Conservation (phyloP, 2,329 filamentous ascomycete genomes). For the Fusarium tanahbumbuense region DNA sequence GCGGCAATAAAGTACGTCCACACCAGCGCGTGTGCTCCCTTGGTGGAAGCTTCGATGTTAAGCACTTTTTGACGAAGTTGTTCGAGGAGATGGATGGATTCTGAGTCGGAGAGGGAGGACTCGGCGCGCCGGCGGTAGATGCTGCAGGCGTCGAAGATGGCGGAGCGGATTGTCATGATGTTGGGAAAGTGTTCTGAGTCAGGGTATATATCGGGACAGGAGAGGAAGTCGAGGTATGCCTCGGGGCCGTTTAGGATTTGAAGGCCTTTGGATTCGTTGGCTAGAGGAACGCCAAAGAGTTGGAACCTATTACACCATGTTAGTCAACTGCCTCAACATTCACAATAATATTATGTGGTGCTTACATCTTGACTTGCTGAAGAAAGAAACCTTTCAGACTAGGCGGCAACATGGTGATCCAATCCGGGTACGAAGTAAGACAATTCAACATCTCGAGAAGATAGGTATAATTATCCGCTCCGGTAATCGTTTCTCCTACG, state of each 20-base stretch:
- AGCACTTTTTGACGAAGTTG: constrained; percentile 48
- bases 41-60: constrained; percentile 43
- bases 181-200: constrained; percentile 37
- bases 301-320: constrained; percentile 44
- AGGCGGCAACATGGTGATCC: constrained; percentile 29
- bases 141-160: constrained; percentile 44
- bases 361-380: constrained; percentile 51
- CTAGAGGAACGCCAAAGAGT: constrained; percentile 46
- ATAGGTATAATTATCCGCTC: constrained; percentile 52
- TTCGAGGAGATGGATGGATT: constrained; percentile 48
- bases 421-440: constrained; percentile 41
- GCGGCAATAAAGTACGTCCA: constrained; percentile 57
- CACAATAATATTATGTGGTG: too few relatives aligned
- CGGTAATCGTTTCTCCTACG: constrained; percentile 56
- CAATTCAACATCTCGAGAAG: constrained; percentile 53
- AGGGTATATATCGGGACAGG: constrained; percentile 34
- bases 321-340: too few relatives aligned
- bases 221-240: constrained; percentile 47
- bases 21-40: constrained; percentile 54
- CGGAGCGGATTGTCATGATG: constrained; percentile 37
- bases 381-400: constrained; percentile 45
- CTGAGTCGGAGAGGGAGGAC: constrained; percentile 26
- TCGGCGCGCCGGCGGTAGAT: constrained; percentile 46
- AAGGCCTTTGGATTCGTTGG: constrained; percentile 46
- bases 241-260: constrained; percentile 36